These are phyloP conservation scores for Tylopilus sp. DNA, from an alignment of 1,284 basidiomycete genomes.

Conservation along the genomic window DNA sequence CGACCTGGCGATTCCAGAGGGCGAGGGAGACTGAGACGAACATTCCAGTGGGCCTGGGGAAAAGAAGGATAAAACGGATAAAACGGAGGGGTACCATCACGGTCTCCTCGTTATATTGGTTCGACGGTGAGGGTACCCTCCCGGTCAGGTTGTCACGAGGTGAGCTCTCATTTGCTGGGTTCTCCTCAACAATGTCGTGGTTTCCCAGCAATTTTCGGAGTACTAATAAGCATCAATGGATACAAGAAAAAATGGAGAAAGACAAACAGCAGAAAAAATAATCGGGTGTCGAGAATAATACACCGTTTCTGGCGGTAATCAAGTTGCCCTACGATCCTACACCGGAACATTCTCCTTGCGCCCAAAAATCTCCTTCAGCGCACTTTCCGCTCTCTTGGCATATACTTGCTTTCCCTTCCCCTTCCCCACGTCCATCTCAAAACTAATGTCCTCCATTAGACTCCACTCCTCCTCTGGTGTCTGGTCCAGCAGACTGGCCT, in stretches of 20 bases:
- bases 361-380: slow-evolving; percentile 21
- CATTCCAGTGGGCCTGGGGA: background rate
- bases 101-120: background rate
- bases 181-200: too few species aligned
- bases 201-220: too few species aligned
- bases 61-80: background rate
- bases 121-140: background rate
- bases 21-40: too few species aligned
- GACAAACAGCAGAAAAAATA: too few species aligned
- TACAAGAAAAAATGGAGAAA: too few species aligned
- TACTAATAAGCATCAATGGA: too few species aligned
- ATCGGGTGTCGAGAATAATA: slow-evolving; percentile 1
- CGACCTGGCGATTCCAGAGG: too few species aligned
- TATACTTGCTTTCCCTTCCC: slow-evolving; percentile 15
- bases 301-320: slow-evolving; percentile 3
- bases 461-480: slow-evolving; percentile 57
- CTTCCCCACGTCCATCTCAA: slow-evolving; percentile 38
- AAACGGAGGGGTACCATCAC: background rate
- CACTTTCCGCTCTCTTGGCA: slow-evolving; percentile 11
- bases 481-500: slow-evolving; percentile 61
- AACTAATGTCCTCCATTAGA: slow-evolving; percentile 50
- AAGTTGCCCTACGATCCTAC: background rate
- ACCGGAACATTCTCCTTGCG: slow-evolving; percentile 27
- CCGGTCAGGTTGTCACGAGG: background rate
- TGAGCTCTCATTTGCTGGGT: too few species aligned